Evolutionary conservation across 495 filamentous ascomycete genomes (phyloP).

Genomic region (Penicillium daleae): DNA sequence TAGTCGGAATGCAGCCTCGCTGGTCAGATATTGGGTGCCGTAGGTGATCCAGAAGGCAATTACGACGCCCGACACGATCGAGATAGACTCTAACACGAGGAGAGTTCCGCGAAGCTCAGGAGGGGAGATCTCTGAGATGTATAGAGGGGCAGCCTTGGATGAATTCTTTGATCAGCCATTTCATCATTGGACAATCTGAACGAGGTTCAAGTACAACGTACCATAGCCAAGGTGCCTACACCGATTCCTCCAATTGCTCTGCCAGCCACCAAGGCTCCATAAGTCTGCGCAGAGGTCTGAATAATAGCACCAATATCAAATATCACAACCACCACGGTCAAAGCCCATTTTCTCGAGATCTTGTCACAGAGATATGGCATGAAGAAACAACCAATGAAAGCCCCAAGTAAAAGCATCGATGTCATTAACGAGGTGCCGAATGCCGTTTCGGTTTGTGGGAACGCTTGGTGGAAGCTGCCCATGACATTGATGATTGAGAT

Average conservation of each 20-base stretch:
- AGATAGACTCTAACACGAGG: slow-evolving; percentile 74
- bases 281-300: slow-evolving; percentile 56
- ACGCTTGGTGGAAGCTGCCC: slow-evolving; percentile 54
- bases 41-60: slow-evolving; percentile 53
- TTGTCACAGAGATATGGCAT: slow-evolving; percentile 61
- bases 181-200: not conserved
- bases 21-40: slow-evolving; percentile 48
- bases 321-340: slow-evolving; percentile 54
- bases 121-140: slow-evolving; percentile 74
- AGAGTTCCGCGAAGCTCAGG: slow-evolving; percentile 76
- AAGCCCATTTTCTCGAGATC: slow-evolving; percentile 57
- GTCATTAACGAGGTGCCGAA: slow-evolving; percentile 57
- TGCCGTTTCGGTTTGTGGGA: slow-evolving; percentile 43
- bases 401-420: slow-evolving; percentile 61
- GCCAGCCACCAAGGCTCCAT: slow-evolving; percentile 65
- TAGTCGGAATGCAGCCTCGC: slow-evolving; percentile 69
- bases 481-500: slow-evolving; percentile 57
- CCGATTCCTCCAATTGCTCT: slow-evolving; percentile 70
- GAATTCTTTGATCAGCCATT: not conserved
- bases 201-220: not conserved
- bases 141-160: slow-evolving; percentile 64
- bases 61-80: slow-evolving; percentile 47
- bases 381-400: slow-evolving; percentile 55
- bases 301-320: slow-evolving; percentile 56
- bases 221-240: slow-evolving; percentile 70